phyloP scores from a whole-genome alignment of 2,329 filamentous ascomycete species.

The Sphaerulina populicola region DNA sequence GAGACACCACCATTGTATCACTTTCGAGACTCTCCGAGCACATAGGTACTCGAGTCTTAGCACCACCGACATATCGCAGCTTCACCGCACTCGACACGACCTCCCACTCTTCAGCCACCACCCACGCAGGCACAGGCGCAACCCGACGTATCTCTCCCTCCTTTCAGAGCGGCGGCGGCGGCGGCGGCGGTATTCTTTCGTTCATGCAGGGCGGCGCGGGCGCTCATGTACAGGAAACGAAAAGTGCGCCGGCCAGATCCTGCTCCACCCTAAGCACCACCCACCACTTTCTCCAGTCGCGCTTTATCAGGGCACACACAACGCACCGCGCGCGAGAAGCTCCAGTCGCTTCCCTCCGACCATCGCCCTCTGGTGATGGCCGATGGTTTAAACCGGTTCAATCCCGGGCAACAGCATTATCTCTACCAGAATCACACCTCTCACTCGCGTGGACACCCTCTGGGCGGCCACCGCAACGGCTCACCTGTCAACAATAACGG shows the following conservation, averaged over 20 bases:
- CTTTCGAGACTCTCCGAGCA: not conserved
- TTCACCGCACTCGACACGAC: not conserved
- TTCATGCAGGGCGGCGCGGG: conserved; percentile 31
- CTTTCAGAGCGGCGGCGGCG: not conserved
- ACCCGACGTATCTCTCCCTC: not conserved
- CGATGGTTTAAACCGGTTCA: conserved; percentile 57
- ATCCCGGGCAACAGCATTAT: conserved; percentile 48
- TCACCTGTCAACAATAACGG: conserved; percentile 37
- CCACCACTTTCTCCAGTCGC: conserved; percentile 17
- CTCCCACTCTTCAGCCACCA: not conserved
- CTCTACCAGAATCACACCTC: conserved; percentile 47
- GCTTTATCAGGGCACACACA: conserved; percentile 12
- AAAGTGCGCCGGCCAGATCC: conserved; percentile 40
- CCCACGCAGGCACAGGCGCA: not conserved
- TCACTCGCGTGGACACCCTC: conserved; percentile 39
- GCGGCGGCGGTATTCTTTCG: conserved; percentile 19
- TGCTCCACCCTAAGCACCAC: conserved; percentile 35
- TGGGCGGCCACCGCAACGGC: conserved; percentile 39
- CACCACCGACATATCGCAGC: conserved; percentile 2
- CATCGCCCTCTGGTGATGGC: conserved; percentile 51
- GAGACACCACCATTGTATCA: not conserved
- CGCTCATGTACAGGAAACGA: conserved; percentile 45
- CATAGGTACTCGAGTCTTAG: not conserved
- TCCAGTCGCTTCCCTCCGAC: conserved; percentile 13
- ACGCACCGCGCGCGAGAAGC: conserved; percentile 9